Evolutionary conservation across 805 yeast species (phyloP).

Genomic region (Hanseniaspora thailandica): DNA sequence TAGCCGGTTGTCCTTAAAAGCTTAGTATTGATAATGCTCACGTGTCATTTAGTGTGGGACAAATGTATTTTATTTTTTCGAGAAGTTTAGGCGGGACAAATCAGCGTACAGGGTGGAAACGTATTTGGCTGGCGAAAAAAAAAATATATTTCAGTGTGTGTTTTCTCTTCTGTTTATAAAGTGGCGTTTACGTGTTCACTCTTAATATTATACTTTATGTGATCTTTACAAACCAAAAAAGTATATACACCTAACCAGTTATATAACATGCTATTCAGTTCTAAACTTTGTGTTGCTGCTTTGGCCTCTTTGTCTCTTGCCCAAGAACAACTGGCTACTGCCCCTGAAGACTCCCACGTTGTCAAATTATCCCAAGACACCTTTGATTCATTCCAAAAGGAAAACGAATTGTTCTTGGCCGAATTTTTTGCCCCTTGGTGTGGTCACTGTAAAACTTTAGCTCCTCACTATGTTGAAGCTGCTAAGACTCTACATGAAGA

Average conservation of each 20-base stretch:
- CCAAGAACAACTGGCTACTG: slow-evolving; percentile 46
- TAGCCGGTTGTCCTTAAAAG: no score
- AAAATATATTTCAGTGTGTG: no score
- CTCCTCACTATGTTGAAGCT: slow-evolving; percentile 68
- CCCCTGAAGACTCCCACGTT: slow-evolving; percentile 77
- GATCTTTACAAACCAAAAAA: neutral
- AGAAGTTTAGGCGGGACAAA: no score
- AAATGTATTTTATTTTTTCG: no score
- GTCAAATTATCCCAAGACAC: slow-evolving; percentile 59
- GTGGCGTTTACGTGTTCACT: neutral
- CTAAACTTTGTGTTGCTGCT: slow-evolving; percentile 16
- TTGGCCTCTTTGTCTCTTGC: slow-evolving; percentile 19
- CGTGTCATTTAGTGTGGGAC: no score
- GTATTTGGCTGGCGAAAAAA: no score
- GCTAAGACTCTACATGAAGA: slow-evolving; percentile 58
- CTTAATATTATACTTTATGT: neutral
- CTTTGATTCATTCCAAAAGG: slow-evolving; percentile 53
- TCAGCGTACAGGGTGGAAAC: no score
- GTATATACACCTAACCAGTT: neutral
- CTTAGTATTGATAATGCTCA: no score
- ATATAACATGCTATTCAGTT: neutral
- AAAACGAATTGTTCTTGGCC: slow-evolving; percentile 68
- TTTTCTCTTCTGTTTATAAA: no score
- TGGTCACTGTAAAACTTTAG: slow-evolving; percentile 85
- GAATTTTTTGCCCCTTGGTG: slow-evolving; percentile 97